These are phyloP conservation scores for Fusarium decemcellulare DNA, from an alignment of 2,329 filamentous ascomycete genomes.

Conservation along the genomic window DNA sequence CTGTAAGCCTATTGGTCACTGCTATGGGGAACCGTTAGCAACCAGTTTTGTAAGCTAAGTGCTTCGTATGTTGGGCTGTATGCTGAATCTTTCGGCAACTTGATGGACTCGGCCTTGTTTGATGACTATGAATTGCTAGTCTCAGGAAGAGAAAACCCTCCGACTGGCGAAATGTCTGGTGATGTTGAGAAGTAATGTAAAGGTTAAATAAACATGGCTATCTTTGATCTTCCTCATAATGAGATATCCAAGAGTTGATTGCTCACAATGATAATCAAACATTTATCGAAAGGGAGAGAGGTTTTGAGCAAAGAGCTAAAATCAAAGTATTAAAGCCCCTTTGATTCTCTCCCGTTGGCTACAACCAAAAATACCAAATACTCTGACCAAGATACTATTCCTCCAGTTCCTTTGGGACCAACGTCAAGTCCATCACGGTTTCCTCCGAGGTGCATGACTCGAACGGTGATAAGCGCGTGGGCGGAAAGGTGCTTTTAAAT, in stretches of 20 bases:
- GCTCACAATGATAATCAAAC: background rate
- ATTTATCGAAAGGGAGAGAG: background rate
- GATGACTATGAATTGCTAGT: background rate
- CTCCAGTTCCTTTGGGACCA: background rate
- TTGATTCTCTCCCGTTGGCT: background rate
- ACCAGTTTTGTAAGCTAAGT: no score
- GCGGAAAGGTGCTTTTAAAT: background rate
- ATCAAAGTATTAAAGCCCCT: background rate
- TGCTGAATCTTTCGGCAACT: background rate
- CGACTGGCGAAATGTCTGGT: background rate
- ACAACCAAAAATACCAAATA: background rate
- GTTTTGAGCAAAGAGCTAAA: background rate
- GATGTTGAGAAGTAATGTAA: background rate
- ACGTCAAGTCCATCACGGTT: background rate
- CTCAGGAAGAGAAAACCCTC: background rate
- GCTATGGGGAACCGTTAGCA: background rate
- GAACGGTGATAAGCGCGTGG: background rate
- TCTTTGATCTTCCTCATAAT: background rate
- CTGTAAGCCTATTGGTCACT: background rate
- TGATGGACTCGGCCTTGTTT: background rate
- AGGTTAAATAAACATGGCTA: background rate
- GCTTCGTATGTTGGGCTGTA: no score
- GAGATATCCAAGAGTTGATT: background rate
- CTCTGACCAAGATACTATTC: background rate
- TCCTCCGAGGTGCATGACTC: background rate